Conservation (phyloP, 129 eudicot species). For the Flaveria robusta region DNA sequence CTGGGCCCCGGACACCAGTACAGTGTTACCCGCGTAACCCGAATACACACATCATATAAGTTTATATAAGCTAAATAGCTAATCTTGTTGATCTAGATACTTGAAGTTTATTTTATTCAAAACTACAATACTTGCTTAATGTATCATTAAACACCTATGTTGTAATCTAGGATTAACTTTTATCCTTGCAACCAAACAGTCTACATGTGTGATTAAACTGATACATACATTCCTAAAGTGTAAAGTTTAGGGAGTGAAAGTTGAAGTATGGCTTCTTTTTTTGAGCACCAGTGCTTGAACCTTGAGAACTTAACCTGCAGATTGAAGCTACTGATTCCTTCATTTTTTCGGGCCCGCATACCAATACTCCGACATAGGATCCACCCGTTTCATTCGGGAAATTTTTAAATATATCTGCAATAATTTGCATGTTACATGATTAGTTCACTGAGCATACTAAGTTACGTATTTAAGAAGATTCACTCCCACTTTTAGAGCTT, state of each 20-base stretch:
- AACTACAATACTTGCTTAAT: slow-evolving; percentile 28
- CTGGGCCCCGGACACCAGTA: not conserved
- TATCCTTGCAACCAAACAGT: slow-evolving; percentile 17
- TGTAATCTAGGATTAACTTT: slow-evolving; percentile 14
- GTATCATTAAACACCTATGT: slow-evolving; percentile 6
- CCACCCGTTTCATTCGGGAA: slow-evolving; percentile 50
- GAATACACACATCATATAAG: too few relatives aligned
- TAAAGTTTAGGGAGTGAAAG: slow-evolving; percentile 78
- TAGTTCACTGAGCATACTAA: not conserved
- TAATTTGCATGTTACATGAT: slow-evolving; percentile 22
- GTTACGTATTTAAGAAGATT: slow-evolving; percentile 31
- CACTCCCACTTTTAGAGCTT: too few relatives aligned
- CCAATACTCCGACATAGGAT: slow-evolving; percentile 65
- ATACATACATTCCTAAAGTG: slow-evolving; percentile 46
- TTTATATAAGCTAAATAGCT: not conserved
- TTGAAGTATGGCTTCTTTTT: slow-evolving; percentile 50
- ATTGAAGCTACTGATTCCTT: slow-evolving; percentile 71
- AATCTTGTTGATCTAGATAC: too few relatives aligned
- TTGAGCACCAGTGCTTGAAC: slow-evolving; percentile 29
- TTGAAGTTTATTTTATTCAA: not conserved
- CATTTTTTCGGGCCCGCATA: slow-evolving; percentile 84
- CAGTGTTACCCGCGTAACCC: not conserved
- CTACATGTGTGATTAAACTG: not conserved
- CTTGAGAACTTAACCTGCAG: slow-evolving; percentile 49
- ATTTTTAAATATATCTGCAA: slow-evolving; percentile 57